Conservation (phyloP, 2,329 filamentous ascomycete genomes). For the Geosmithia flava region DNA sequence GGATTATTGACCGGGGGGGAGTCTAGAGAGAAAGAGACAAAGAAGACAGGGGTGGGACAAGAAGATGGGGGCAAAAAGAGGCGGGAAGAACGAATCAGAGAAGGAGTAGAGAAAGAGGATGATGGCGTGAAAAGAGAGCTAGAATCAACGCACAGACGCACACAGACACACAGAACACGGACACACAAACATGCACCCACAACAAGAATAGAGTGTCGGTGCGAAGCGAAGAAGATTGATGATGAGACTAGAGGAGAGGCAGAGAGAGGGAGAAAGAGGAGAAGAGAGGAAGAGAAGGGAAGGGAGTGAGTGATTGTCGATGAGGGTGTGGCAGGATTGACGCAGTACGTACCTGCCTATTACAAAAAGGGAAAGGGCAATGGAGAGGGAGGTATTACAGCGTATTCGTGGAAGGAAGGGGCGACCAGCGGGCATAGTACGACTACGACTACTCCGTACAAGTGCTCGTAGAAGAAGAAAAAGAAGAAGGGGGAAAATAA, state of each 20-base stretch:
- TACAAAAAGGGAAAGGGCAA: background rate
- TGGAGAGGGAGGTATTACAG: background rate
- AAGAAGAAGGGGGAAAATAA: background rate
- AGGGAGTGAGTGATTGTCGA: background rate
- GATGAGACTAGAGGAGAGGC: background rate
- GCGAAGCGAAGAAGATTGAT: background rate
- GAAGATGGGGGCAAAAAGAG: background rate
- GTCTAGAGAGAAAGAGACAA: background rate
- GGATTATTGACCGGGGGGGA: background rate
- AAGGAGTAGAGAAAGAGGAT: background rate
- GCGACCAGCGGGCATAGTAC: too few species aligned
- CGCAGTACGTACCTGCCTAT: background rate
- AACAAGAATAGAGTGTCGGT: background rate
- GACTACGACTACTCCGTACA: too few species aligned
- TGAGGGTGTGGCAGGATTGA: background rate
- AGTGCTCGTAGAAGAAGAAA: background rate
- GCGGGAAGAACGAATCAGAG: background rate
- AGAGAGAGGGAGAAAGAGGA: background rate
- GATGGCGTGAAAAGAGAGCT: background rate
- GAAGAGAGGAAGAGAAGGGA: background rate
- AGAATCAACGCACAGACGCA: background rate
- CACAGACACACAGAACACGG: background rate
- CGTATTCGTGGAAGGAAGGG: too few species aligned
- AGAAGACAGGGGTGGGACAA: background rate
- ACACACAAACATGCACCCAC: background rate